Percentiles rank a stretch among this genome's conserved stretches.
Conservation (phyloP, 2,329 filamentous ascomycete species). For the Calycina marina region DNA sequence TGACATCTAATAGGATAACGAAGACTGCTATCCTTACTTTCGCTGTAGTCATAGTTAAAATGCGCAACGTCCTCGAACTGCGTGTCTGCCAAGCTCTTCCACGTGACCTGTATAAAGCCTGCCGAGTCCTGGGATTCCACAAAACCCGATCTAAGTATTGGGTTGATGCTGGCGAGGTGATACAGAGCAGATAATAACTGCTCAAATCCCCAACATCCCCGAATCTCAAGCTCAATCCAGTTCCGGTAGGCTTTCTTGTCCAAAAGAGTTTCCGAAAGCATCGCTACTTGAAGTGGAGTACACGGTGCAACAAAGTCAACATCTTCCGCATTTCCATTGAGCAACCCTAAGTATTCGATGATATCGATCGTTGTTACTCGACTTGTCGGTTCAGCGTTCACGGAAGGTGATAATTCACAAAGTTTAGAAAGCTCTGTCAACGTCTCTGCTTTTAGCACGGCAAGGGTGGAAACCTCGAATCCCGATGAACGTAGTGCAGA, state of each 20-base stretch:
- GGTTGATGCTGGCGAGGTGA: constrained; percentile 37
- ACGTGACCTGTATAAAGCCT: constrained; percentile 49
- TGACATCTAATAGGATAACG: constrained; percentile 47
- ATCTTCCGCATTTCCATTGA: constrained; percentile 23
- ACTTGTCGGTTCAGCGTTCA: background rate
- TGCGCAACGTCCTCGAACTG: constrained; percentile 25
- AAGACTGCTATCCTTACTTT: constrained; percentile 23
- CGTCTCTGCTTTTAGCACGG: constrained; percentile 44
- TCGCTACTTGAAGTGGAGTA: constrained; percentile 61
- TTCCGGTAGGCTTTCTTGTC: constrained; percentile 59
- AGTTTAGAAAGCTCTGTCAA: constrained; percentile 25
- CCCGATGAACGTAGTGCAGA: constrained; percentile 45
- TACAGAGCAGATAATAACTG: constrained; percentile 35
- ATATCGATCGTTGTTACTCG: background rate
- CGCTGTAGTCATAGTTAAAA: constrained; percentile 27
- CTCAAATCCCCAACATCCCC: constrained; percentile 19
- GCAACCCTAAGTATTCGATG: background rate
- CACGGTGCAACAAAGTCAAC: constrained; percentile 41
- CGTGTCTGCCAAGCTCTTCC: constrained; percentile 31
- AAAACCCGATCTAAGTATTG: constrained; percentile 65
- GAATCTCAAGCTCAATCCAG: constrained; percentile 46
- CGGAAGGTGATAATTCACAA: constrained; percentile 15
- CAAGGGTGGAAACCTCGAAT: constrained; percentile 38
- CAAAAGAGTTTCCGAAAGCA: constrained; percentile 60
- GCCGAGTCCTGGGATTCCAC: constrained; percentile 28